These are phyloP conservation scores for Cyclospora cayetanensis DNA, from an alignment of 169 alveolate genomes.

Conservation along the genomic window DNA sequence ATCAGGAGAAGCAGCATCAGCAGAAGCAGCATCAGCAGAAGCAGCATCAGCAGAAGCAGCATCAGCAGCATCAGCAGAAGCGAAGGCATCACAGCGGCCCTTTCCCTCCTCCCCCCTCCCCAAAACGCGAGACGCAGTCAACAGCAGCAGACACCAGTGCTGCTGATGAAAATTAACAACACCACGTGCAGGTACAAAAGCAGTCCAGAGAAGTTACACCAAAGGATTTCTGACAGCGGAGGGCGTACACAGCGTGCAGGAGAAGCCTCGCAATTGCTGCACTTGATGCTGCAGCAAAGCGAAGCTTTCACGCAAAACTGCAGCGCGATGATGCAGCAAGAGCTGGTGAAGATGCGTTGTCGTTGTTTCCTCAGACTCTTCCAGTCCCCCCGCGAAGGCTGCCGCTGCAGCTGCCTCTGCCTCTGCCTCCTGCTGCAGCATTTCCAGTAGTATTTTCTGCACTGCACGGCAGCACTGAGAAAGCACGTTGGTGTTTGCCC, in stretches of 20 bases:
- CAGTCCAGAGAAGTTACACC: too few relatives aligned
- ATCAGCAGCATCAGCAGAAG: background rate
- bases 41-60: slow-evolving; percentile 1
- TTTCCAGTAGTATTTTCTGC: background rate
- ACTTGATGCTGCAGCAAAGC: slow-evolving; percentile 22
- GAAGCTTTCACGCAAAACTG: slow-evolving; percentile 10
- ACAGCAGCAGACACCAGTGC: too few relatives aligned
- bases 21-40: background rate
- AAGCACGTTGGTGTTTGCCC: background rate
- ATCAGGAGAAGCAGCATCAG: background rate
- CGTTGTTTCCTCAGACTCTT: background rate
- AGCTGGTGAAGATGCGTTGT: background rate
- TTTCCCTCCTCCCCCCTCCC: too few relatives aligned
- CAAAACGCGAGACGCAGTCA: too few relatives aligned
- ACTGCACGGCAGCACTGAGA: slow-evolving; percentile 40
- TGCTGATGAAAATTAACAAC: too few relatives aligned
- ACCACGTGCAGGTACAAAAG: too few relatives aligned
- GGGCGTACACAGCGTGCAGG: background rate
- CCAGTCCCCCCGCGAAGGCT: background rate
- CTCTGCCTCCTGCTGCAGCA: slow-evolving; percentile 50
- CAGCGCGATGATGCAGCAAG: slow-evolving; percentile 52
- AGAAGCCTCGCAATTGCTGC: slow-evolving; percentile 3
- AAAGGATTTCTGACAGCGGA: too few relatives aligned
- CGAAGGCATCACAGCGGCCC: too few relatives aligned
- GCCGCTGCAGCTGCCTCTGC: slow-evolving; percentile 37